These are phyloP conservation scores for Tetramitus jugosus DNA, from an alignment of 208 protist species.

Conservation along the genomic window DNA sequence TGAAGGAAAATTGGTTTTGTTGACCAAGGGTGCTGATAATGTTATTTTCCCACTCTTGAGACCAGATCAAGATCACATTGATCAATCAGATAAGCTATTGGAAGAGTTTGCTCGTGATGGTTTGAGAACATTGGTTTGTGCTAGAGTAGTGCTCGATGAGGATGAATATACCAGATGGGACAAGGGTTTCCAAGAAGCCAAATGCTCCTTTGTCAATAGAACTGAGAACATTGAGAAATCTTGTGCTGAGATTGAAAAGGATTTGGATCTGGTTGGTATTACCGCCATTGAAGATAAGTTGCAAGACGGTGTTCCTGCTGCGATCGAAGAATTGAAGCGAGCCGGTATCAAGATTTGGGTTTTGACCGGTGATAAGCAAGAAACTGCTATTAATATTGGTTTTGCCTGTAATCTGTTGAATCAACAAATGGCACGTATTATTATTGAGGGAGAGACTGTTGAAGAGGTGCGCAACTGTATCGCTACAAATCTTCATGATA, in stretches of 20 bases:
- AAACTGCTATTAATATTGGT: constrained; percentile 71
- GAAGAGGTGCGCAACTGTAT: not conserved
- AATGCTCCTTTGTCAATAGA: not conserved
- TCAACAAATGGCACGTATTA: not conserved
- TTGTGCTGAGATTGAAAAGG: not conserved
- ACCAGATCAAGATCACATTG: not conserved
- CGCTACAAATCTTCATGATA: not conserved
- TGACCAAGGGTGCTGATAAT: constrained; percentile 41
- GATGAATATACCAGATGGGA: constrained; percentile 22
- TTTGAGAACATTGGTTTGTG: constrained; percentile 40
- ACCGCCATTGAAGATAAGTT: constrained; percentile 94
- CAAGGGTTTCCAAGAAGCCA: constrained; percentile 9
- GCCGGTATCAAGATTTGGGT: constrained; percentile 91
- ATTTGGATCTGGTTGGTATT: constrained; percentile 59
- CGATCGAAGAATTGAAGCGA: constrained; percentile 70
- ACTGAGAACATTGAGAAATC: not conserved
- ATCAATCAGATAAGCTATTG: constrained; percentile 7
- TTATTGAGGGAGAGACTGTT: not conserved
- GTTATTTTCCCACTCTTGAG: constrained; percentile 32
- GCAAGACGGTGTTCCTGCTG: constrained; percentile 83
- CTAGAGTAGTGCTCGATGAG: constrained; percentile 14
- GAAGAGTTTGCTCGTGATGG: constrained; percentile 28
- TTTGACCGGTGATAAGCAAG: constrained; percentile 93
- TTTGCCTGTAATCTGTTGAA: constrained; percentile 40
- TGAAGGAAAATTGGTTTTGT: constrained; percentile 26